Conservation (phyloP, 805 yeast genomes). For the Wickerhamomyces strasburgensis region DNA sequence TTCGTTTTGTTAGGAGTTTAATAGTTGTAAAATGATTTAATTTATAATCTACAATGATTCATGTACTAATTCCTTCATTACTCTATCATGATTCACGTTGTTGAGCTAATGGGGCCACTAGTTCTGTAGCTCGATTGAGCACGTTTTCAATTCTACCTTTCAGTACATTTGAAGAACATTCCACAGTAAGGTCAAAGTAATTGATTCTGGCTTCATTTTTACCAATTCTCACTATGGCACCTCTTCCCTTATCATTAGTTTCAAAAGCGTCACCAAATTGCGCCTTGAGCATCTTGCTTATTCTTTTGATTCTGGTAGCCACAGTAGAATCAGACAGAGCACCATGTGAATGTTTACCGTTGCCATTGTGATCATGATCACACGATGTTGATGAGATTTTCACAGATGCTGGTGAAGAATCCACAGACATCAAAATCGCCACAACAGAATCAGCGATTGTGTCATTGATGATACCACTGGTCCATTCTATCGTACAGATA, state of each 20-base stretch:
- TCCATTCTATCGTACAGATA: constrained; percentile 78
- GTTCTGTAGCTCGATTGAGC: constrained; percentile 65
- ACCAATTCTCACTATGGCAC: constrained; percentile 69
- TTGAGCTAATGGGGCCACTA: constrained; percentile 79
- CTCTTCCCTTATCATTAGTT: constrained; percentile 34
- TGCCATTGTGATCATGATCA: constrained; percentile 35
- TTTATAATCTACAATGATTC: too few relatives aligned
- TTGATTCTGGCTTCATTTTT: constrained; percentile 66
- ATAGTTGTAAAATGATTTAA: too few relatives aligned
- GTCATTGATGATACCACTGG: constrained; percentile 82
- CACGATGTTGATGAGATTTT: constrained; percentile 69
- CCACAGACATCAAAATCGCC: constrained; percentile 87
- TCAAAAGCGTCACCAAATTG: constrained; percentile 83
- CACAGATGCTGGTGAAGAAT: constrained; percentile 92
- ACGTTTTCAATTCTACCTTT: constrained; percentile 81
- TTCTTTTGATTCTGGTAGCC: constrained; percentile 43
- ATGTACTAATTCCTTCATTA: not conserved
- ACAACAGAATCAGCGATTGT: constrained; percentile 91
- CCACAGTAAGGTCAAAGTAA: constrained; percentile 59
- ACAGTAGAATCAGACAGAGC: constrained; percentile 31
- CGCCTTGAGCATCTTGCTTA: constrained; percentile 60
- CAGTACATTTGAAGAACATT: constrained; percentile 69
- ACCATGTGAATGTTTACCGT: constrained; percentile 6
- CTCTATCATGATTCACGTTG: constrained; percentile 9
- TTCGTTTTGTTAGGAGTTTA: too few relatives aligned